phyloP scores from a whole-genome alignment of 225 moss, liverwort and hornwort species.

The Polytrichum formosum region DNA sequence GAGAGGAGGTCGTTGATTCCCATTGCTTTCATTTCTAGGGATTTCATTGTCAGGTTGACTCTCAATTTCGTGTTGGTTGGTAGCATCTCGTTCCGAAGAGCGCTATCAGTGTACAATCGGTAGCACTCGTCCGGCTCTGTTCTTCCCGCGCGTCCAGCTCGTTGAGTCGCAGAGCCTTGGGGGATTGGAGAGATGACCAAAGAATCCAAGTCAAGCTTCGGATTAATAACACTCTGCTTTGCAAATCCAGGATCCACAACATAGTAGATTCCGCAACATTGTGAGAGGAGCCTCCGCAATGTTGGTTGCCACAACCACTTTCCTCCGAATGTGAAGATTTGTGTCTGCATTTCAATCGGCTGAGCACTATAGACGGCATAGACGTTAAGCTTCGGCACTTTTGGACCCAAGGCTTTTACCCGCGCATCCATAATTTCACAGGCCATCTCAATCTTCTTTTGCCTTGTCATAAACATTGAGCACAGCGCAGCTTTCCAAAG shows the following conservation, averaged over 20 bases:
- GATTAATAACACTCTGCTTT: constrained; percentile 93
- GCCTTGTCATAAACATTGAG: neutral
- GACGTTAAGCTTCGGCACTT: neutral
- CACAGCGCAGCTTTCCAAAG: neutral
- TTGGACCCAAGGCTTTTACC: neutral
- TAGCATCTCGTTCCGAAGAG: constrained; percentile 93
- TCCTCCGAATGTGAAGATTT: neutral
- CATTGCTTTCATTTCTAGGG: constrained; percentile 6
- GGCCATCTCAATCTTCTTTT: neutral
- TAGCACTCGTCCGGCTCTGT: constrained; percentile 97
- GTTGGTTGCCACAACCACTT: constrained; percentile 2
- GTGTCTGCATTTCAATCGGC: neutral
- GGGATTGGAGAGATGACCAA: constrained; percentile 94
- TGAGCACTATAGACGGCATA: neutral
- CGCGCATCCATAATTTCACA: neutral
- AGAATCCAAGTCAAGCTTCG: constrained; percentile 90
- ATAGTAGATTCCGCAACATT: constrained; percentile 85
- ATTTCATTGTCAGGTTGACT: no score
- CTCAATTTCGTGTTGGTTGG: constrained; percentile 48
- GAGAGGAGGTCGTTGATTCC: constrained; percentile 13
- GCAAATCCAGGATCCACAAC: constrained; percentile 98
- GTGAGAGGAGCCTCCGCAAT: constrained; percentile 53
- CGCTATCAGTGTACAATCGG: constrained; percentile 87
- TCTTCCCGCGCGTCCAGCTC: constrained; percentile 91
- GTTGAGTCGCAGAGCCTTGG: constrained; percentile 88